Evolutionary conservation across 2,329 filamentous ascomycete species (phyloP), one percentile per base, ranked within the genome.

Genomic region (Diaporthe sp.): DNA sequence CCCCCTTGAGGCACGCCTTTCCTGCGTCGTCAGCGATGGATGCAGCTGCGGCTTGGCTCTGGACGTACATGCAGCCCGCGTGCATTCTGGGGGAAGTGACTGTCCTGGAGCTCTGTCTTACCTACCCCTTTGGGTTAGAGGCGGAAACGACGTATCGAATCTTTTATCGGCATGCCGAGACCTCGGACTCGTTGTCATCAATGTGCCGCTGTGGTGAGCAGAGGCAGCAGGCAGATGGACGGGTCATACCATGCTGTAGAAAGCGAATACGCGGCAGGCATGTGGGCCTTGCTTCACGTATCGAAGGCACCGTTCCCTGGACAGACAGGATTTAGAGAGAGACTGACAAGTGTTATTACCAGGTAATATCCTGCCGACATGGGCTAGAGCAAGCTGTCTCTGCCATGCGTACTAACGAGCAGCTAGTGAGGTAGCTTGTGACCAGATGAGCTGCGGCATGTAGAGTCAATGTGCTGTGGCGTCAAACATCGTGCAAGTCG

Each of bases 41-140:
- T 65, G 57, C 34, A 75, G 34, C 46, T 67, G 44, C 72, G 67
- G 71, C 74, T 76, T 72, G 62, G 58, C 53, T 73, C 51, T 42
- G 49, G 57, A 67, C 73, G 37, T 71, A 70, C 58, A 75, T 79
- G 78, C 78, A 79, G 73, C 74, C 68, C 76, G 25, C 73, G 73
- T 75, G 75, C 77, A 72, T 71, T 67, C 39, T 60, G 61, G 74
- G 60, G 31, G 49, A 74, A 31, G 60, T 31, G 34, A 65, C 31
- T 68, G 42, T 39, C 6, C 65, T 68, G 34, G 31, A 55, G 28
- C 42, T 49, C 60, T 73, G 73, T 78, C 70, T 44, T 44, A 77
- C 76, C 77, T 79, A 74, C 73, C 72, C 73, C 19, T 76, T 79
- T 42, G 57, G 75, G 75, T 9, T 75, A 75, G 74, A 46, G 53